Percentiles rank a stretch among this genome's conserved stretches.
Evolutionary conservation across 768 basidiomycete genomes (phyloP).

Genomic region (Clitopilus hobsonii): DNA sequence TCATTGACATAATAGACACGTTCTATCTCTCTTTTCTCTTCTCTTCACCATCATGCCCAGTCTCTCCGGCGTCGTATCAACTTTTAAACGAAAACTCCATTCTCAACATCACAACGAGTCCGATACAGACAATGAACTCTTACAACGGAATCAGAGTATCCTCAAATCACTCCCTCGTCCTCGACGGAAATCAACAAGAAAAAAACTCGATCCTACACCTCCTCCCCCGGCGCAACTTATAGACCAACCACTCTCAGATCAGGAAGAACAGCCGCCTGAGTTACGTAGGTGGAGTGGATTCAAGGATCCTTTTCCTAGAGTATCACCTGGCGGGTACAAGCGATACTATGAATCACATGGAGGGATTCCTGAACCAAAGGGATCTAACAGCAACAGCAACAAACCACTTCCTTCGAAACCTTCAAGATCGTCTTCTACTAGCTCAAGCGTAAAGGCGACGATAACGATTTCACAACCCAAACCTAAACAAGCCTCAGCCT

Average conservation of each 20-base stretch:
- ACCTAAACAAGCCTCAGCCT: not conserved
- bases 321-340: slow-evolving; percentile 36
- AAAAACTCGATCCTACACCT: not conserved
- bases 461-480: slow-evolving; percentile 2
- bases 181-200: not conserved
- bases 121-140: not conserved
- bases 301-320: slow-evolving; percentile 32
- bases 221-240: not conserved
- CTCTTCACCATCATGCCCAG: not conserved
- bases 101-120: no score
- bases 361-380: slow-evolving; percentile 11
- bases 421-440: slow-evolving; percentile 3
- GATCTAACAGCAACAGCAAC: no score
- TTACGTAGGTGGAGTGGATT: slow-evolving; percentile 31
- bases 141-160: not conserved
- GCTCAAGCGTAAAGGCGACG: slow-evolving; percentile 13
- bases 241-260: not conserved
- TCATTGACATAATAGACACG: not conserved
- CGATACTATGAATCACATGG: slow-evolving; percentile 28
- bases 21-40: not conserved
- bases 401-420: not conserved
- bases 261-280: slow-evolving; percentile 25
- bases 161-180: not conserved
- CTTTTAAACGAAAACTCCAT: not conserved
- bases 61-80: not conserved